Evolutionary conservation across 1,284 basidiomycete genomes (phyloP), one percentile per base, ranked within the genome.

Genomic region (Pseudozyma pruni): DNA sequence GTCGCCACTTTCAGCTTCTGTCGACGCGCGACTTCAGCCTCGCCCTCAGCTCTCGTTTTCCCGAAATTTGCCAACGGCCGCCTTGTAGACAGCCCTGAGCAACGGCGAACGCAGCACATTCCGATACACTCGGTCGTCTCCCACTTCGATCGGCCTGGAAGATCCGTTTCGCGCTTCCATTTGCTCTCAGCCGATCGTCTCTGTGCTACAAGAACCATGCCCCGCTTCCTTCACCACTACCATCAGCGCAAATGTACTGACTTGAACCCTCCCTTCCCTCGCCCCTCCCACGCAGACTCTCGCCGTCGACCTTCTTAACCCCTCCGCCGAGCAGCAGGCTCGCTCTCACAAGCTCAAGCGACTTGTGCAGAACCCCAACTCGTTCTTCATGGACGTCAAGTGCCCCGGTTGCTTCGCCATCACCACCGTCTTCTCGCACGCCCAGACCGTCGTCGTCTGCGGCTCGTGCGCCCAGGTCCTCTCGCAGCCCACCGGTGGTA

Each of bases 321-420:
- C 94, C 79, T 91, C 92, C 71, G 85, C 88, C 81, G 92, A 94
- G 84, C 86, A 89, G 79, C 86, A 91, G 90, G 85, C 79, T 54
- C 64, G 62, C 48, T 58, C 79, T 74, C 92, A 97, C 90, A 98
- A 99, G 89, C 92, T 98, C 86, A 98, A 98, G 90, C 90, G 94
- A 84, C 90, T 98, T 82, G 96, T 99, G 81, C 96, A 97, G 86
- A 91, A 90, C 71, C 81, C 82, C 61, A 81, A 81, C 78, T 80
- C 78, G 47, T 98, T 94, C 87, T 98, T 98, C 87, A 98, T 98
- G 96, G 96, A 99, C 84, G 94, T 98, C 83, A 98, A 98, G 87
- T 98, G 95, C 87, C 91, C 95, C 59, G 92, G 92, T 72, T 95
- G 93, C 88, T 94, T 95, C 84, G 89, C 90, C 81, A 94, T 95